These are phyloP conservation scores for Rubus parviflorus DNA, from an alignment of 306 rosid species.

Conservation along the genomic window DNA sequence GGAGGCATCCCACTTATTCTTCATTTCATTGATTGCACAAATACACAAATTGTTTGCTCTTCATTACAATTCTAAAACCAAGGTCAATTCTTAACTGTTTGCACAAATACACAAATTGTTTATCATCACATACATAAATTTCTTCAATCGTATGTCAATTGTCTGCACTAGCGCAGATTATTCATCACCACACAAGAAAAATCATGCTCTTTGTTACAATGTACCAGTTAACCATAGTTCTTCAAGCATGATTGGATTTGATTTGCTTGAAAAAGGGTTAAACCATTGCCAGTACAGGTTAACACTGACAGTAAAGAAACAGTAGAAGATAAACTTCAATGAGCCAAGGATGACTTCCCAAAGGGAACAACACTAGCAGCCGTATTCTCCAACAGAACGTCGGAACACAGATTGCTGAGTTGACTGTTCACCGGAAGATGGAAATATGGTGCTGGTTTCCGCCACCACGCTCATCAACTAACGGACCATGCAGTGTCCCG, in stretches of 20 bases:
- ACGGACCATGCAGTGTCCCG: slow-evolving; percentile 30
- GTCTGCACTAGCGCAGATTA: slow-evolving; percentile 9
- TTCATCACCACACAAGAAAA: slow-evolving; percentile 14
- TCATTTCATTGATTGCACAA: background rate
- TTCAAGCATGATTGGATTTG: slow-evolving; percentile 1
- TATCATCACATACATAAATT: background rate
- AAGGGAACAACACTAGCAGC: slow-evolving; percentile 26
- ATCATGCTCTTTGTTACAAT: background rate
- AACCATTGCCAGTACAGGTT: slow-evolving; percentile 23
- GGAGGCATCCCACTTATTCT: background rate
- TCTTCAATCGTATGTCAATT: background rate
- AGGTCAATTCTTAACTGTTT: background rate
- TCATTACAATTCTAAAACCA: background rate
- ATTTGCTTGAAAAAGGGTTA: slow-evolving; percentile 7
- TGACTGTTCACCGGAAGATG: slow-evolving; percentile 32
- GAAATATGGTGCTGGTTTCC: slow-evolving; percentile 41
- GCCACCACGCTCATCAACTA: slow-evolving; percentile 32
- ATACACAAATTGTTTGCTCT: background rate
- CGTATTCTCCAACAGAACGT: slow-evolving; percentile 24
- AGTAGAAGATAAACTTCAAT: slow-evolving; percentile 9
- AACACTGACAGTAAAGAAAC: slow-evolving; percentile 15
- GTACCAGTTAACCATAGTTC: slow-evolving; percentile 22
- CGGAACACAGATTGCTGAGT: slow-evolving; percentile 28
- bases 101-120: background rate
- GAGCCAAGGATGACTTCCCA: slow-evolving; percentile 90